phyloP scores from a whole-genome alignment of 495 filamentous ascomycete species.

The Lasiosphaeria hispida region DNA sequence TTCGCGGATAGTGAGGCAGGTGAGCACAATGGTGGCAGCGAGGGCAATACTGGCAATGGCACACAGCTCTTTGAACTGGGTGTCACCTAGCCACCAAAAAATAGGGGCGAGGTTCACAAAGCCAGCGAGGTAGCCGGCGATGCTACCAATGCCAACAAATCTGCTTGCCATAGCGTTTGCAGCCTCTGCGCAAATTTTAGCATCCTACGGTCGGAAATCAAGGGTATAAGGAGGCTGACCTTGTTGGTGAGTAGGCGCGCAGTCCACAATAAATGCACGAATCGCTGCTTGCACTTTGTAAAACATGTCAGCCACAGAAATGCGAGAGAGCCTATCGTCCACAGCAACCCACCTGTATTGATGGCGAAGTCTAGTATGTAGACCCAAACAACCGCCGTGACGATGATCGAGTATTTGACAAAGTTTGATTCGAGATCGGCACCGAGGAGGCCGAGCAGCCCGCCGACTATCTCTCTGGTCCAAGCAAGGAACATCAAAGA shows the following conservation, averaged over 20 bases:
- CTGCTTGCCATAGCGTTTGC: conserved; percentile 88
- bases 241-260: conserved; percentile 85
- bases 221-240: conserved; percentile 35
- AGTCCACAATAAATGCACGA: conserved; percentile 87
- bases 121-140: conserved; percentile 79
- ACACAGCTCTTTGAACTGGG: conserved; percentile 87
- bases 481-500: conserved; percentile 76
- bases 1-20: conserved; percentile 64
- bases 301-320: conserved; percentile 4
- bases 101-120: conserved; percentile 70
- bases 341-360: conserved; percentile 67
- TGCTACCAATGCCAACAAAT: conserved; percentile 78
- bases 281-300: conserved; percentile 76
- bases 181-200: conserved; percentile 46
- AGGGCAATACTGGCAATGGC: conserved; percentile 74
- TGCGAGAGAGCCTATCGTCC: not conserved
- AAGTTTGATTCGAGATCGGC: conserved; percentile 58
- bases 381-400: conserved; percentile 75
- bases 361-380: conserved; percentile 88
- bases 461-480: conserved; percentile 73
- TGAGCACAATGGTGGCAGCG: conserved; percentile 61
- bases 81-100: conserved; percentile 74
- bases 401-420: conserved; percentile 60
- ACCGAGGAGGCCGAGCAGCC: conserved; percentile 69
- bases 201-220: not conserved